Evolutionary conservation across 768 basidiomycete genomes (phyloP), one percentile per base, ranked within the genome.

Genomic region (Leucocoprinus birnbaumii): DNA sequence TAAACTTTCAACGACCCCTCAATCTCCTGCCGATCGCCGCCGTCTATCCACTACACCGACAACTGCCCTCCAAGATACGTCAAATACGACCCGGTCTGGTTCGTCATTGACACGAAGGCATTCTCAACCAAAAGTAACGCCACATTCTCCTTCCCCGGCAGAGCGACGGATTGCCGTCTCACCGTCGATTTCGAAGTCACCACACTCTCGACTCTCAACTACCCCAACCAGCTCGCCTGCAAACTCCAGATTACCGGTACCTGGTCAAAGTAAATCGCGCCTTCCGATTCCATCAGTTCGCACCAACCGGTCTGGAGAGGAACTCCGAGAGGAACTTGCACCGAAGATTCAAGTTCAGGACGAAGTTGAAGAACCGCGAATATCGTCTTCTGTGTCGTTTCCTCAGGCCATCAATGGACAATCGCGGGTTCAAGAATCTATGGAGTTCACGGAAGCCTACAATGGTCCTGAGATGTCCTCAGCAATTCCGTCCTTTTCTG

Each of bases 401-500:
- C 40, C 54, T 34, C 48, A 24, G 16, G 19, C 14, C 3, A 16
- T 16, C 7, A 49, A 55, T 18, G 24, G 47, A 2, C 21, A 14
- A 43, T 55, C 54, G 10, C 41, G 42, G 4, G 41, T 38, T 24
- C 54, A 55, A 21, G 47, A 55, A 11, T 55, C 54, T 8, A 55
- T 55, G 54, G 54, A 55, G 10, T 25, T 55, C 16, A 55, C 54
- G 5, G 40, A 48, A 21, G 54, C 54, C 34, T 55, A 55, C 38
- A 55, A 55, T 25, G 54, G 31, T 7, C 48, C n/a, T 10, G 54
- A 55, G 13, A 11, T 27, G 16, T 37, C 25, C 18, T 55, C 48
- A 9, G 27, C 27, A 3, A 19, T 55, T 2, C 54, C 54, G 16
- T 44, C 54, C 13, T 55, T 55, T 47, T 48, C 46, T 10, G 54